Conservation (phyloP, 345 rosid species). For the Pugionium cornutum region DNA sequence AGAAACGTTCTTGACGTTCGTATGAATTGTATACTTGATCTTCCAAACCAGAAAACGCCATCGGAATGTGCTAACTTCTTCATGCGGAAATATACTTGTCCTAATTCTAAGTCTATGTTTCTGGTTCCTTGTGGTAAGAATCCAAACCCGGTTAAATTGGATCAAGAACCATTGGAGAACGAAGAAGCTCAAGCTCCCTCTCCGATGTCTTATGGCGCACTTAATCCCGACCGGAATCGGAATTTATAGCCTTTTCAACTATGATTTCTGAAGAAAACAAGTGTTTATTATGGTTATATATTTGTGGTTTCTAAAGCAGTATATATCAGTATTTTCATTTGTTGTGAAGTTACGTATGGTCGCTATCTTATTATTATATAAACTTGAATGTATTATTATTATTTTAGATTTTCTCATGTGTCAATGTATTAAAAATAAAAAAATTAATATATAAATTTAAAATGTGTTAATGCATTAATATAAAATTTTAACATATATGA, state of each 20-base stretch:
- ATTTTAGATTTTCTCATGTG: too few species aligned
- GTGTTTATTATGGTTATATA: conserved; percentile 4
- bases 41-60: conserved; percentile 64
- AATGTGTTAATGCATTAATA: too few species aligned
- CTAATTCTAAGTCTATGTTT: conserved; percentile 44
- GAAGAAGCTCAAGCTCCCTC: conserved; percentile 10
- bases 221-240: conserved; percentile 26
- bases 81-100: conserved; percentile 51
- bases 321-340: conserved; percentile 22
- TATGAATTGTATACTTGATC: conserved; percentile 71
- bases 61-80: conserved; percentile 57
- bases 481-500: too few species aligned
- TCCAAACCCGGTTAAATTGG: conserved; percentile 21
- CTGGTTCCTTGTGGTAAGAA: conserved; percentile 51
- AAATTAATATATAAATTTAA: too few species aligned
- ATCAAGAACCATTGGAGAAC: conserved; percentile 11
- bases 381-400: too few species aligned
- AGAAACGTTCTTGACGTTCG: conserved; percentile 56
- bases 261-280: conserved; percentile 5
- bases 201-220: conserved; percentile 30
- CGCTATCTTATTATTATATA: background rate
- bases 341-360: conserved; percentile 11
- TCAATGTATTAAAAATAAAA: too few species aligned
- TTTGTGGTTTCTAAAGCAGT: background rate
- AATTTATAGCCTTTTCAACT: conserved; percentile 20